A percentile compares a stretch with the other conserved stretches of the same genome.
Evolutionary conservation across 1,284 basidiomycete species (phyloP).

Genomic region (Ceratobasidium papillatum): DNA sequence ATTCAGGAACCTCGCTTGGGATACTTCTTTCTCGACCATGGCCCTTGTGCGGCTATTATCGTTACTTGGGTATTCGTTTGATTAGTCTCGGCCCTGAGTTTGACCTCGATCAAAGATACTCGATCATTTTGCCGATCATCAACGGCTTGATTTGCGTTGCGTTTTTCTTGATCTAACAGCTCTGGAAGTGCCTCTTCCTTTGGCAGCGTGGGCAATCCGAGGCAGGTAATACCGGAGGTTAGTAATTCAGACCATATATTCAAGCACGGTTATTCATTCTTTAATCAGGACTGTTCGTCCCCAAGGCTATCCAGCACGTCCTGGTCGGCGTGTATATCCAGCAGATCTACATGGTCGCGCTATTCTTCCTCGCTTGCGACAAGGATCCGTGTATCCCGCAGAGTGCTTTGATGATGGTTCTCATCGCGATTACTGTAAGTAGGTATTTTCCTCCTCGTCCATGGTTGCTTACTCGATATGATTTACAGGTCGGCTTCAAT

Average conservation of each 20-base stretch:
- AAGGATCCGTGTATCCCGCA: conserved; percentile 71
- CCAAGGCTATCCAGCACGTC: conserved; percentile 90
- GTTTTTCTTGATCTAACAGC: conserved; percentile 84
- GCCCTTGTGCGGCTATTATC: too few relatives aligned
- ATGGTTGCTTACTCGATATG: conserved; percentile 47
- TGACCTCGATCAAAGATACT: conserved; percentile 69
- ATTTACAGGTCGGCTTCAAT: conserved; percentile 40
- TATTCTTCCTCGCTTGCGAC: conserved; percentile 87
- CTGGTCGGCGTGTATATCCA: conserved; percentile 92
- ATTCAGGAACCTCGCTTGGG: too few relatives aligned
- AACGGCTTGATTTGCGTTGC: conserved; percentile 87
- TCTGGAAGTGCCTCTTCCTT: conserved; percentile 91
- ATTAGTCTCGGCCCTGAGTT: conserved; percentile 49
- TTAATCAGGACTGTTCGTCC: conserved; percentile 83
- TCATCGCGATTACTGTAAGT: conserved; percentile 81
- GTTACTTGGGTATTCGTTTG: not conserved
- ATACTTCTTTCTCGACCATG: too few relatives aligned
- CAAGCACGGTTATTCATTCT: not conserved
- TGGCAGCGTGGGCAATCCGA: conserved; percentile 81
- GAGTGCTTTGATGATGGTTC: conserved; percentile 82
- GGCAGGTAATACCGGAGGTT: conserved; percentile 76
- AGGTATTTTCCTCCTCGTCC: conserved; percentile 48
- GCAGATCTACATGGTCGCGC: conserved; percentile 79
- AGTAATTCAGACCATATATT: not conserved
- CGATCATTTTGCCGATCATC: conserved; percentile 92